Conservation (phyloP, 805 yeast species). For the Saccharomycopsis oosterbeekiorum region DNA sequence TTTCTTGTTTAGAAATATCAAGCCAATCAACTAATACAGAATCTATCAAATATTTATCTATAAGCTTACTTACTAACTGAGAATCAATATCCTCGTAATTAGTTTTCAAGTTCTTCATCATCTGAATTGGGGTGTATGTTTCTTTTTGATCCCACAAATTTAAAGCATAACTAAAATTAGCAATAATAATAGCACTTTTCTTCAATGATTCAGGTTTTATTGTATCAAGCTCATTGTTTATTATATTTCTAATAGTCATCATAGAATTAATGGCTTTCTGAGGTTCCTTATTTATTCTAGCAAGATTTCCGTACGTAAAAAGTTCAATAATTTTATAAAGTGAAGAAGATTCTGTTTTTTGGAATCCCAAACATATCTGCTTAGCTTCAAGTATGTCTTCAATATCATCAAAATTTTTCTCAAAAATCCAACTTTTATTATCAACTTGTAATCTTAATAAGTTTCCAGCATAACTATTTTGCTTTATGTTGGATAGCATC, state of each 20-base stretch:
- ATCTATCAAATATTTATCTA: constrained; percentile 23
- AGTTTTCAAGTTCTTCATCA: constrained; percentile 31
- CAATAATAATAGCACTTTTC: constrained; percentile 17
- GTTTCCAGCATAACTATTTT: neutral
- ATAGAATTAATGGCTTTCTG: constrained; percentile 47
- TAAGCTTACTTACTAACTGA: neutral
- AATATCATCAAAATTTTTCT: constrained; percentile 27
- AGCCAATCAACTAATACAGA: constrained; percentile 56
- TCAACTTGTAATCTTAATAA: constrained; percentile 21
- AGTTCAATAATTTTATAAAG: constrained; percentile 30
- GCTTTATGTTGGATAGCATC: neutral
- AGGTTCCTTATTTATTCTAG: constrained; percentile 29
- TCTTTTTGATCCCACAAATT: constrained; percentile 60
- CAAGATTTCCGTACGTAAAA: constrained; percentile 31
- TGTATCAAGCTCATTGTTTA: constrained; percentile 8
- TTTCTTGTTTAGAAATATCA: constrained; percentile 58
- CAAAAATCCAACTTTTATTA: constrained; percentile 30
- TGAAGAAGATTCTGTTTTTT: constrained; percentile 12
- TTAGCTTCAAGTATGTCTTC: constrained; percentile 39
- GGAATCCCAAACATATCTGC: constrained; percentile 27
- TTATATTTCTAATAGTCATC: constrained; percentile 33
- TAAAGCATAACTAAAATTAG: constrained; percentile 43
- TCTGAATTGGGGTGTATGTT: constrained; percentile 43
- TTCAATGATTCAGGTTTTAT: neutral
- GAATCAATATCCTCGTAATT: constrained; percentile 8